phyloP scores from a whole-genome alignment of 2,329 filamentous ascomycete species.

The Sporothrix luriei region DNA sequence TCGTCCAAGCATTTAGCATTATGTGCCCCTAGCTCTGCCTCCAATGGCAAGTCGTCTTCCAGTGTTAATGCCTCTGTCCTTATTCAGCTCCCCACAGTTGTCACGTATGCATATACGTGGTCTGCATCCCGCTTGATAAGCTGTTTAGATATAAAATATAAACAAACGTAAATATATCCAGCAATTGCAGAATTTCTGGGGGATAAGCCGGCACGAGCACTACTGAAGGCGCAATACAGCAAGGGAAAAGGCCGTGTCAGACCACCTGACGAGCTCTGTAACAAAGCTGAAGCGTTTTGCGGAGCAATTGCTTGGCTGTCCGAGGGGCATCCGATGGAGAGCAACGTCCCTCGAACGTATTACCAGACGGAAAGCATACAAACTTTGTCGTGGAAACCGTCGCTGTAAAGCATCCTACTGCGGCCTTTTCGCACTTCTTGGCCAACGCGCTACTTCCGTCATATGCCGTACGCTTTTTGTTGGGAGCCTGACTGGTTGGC shows the following conservation, averaged over 20 bases:
- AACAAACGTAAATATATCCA: not conserved
- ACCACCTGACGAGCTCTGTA: conserved; percentile 22
- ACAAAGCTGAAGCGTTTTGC: conserved; percentile 3
- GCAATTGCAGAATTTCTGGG: not conserved
- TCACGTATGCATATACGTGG: not conserved
- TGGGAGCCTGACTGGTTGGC: conserved; percentile 17
- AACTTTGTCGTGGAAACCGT: conserved; percentile 18
- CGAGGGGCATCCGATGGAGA: no score
- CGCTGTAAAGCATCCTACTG: conserved; percentile 18
- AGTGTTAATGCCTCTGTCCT: not conserved
- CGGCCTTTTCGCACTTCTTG: conserved; percentile 9
- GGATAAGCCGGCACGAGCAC: conserved; percentile 1
- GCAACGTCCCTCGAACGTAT: no score
- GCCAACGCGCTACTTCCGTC: not conserved
- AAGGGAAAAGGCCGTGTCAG: conserved; percentile 16
- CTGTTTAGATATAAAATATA: not conserved
- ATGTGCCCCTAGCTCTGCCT: not conserved
- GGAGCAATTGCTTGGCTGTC: not conserved
- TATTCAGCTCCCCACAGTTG: conserved; percentile 19
- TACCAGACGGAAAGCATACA: not conserved
- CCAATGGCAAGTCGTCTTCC: not conserved
- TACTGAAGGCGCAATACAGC: conserved; percentile 1
- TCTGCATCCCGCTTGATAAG: conserved; percentile 16
- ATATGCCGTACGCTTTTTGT: conserved; percentile 10
- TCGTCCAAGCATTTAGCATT: conserved; percentile 18